A percentile compares a stretch with the other conserved stretches of the same genome.
Evolutionary conservation across 345 rosid genomes (phyloP).

Genomic region (Diplotaxis tenuifolia): DNA sequence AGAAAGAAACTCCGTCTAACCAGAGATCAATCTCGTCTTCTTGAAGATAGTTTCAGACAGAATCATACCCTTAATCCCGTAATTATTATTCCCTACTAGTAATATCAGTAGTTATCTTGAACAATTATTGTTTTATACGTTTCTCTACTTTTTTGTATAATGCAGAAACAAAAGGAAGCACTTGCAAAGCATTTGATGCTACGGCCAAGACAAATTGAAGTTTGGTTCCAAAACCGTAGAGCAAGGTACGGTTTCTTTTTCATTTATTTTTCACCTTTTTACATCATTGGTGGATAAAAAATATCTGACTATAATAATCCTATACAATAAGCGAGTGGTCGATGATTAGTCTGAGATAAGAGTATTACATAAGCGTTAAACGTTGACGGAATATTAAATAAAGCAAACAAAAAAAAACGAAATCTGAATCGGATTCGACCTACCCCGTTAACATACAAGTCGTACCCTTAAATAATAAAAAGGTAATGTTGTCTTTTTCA

Average conservation of each 20-base stretch:
- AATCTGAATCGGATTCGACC: constrained; percentile 43
- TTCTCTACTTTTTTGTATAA: not conserved
- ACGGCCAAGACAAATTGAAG: constrained; percentile 90
- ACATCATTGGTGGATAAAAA: constrained; percentile 24
- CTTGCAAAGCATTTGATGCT: constrained; percentile 78
- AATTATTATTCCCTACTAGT: not conserved
- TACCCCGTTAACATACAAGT: constrained; percentile 42
- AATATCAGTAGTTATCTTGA: not conserved
- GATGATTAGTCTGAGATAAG: constrained; percentile 20
- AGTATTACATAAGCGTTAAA: constrained; percentile 26
- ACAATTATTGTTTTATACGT: not conserved
- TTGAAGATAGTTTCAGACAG: constrained; percentile 92
- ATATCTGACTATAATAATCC: constrained; percentile 19
- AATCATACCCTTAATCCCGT: constrained; percentile 88
- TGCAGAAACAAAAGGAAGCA: constrained; percentile 90
- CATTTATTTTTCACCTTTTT: not conserved
- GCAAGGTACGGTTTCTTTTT: constrained; percentile 66
- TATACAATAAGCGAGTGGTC: constrained; percentile 22
- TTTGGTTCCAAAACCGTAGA: constrained; percentile 99
- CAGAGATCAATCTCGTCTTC: constrained; percentile 91
- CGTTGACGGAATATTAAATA: constrained; percentile 39
- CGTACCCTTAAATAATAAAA: constrained; percentile 39
- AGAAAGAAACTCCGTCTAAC: constrained; percentile 88
- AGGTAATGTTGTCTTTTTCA: constrained; percentile 35
- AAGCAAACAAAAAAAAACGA: constrained; percentile 17